These are phyloP conservation scores for Venturia effusa DNA, from an alignment of 2,329 filamentous ascomycete species.

Conservation along the genomic window DNA sequence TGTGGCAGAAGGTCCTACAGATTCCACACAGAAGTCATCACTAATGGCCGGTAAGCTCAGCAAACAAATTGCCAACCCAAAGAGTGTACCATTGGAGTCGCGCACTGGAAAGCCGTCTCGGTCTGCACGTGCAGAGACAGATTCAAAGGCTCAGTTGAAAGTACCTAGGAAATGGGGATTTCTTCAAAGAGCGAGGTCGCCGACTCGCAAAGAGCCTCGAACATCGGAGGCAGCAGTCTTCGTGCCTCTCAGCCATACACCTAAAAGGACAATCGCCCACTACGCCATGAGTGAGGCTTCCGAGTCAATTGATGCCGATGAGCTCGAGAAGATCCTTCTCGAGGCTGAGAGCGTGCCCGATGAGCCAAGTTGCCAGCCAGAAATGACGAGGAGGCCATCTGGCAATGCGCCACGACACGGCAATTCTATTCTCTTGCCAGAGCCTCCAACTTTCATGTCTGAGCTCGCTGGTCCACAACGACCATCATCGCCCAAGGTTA, in stretches of 20 bases:
- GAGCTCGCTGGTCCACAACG: slow-evolving; percentile 19
- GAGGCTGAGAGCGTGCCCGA: slow-evolving; percentile 25
- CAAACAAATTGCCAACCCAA: background rate
- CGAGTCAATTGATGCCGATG: slow-evolving; percentile 31
- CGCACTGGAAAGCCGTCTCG: background rate
- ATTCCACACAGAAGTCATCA: background rate
- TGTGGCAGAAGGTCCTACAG: background rate
- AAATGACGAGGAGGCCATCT: slow-evolving; percentile 7
- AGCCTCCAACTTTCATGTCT: slow-evolving; percentile 23
- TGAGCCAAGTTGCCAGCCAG: slow-evolving; percentile 9
- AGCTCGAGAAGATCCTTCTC: slow-evolving; percentile 36
- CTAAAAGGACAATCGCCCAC: slow-evolving; percentile 40
- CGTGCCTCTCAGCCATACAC: slow-evolving; percentile 18
- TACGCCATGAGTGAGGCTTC: slow-evolving; percentile 46
- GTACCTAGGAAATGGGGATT: slow-evolving; percentile 45
- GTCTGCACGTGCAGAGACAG: slow-evolving; percentile 10
- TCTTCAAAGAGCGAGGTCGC: slow-evolving; percentile 40
- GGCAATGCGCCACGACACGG: slow-evolving; percentile 13
- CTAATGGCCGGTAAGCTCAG: background rate
- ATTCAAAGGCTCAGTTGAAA: slow-evolving; percentile 23
- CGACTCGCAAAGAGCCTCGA: slow-evolving; percentile 25
- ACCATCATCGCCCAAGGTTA: slow-evolving; percentile 27
- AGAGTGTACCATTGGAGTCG: background rate
- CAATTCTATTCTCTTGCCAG: slow-evolving; percentile 28
- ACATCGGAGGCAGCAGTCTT: slow-evolving; percentile 30